A percentile compares a stretch with the other conserved stretches of the same genome.
These are phyloP conservation scores for Pleurostoma richardsiae DNA, from an alignment of 2,329 filamentous ascomycete species.

Conservation along the genomic window DNA sequence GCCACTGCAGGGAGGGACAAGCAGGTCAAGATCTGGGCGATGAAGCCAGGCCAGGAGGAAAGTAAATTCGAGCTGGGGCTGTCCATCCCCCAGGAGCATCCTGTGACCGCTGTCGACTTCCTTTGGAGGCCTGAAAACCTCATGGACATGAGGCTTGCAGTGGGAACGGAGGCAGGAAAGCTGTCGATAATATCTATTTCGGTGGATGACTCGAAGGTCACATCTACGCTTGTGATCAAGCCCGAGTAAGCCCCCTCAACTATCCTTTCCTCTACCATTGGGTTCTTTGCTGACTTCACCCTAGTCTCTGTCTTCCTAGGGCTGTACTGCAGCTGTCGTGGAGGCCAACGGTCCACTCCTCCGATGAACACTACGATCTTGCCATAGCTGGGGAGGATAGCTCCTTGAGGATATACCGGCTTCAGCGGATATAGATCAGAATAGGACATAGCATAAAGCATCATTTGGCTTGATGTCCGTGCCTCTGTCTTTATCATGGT, in stretches of 20 bases:
- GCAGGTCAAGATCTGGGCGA: constrained; percentile 66
- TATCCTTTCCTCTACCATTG: background rate
- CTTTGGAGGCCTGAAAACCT: constrained; percentile 27
- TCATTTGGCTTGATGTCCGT: too few species aligned
- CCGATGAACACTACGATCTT: constrained; percentile 21
- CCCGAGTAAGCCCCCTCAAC: constrained; percentile 30
- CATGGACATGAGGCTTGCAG: constrained; percentile 38
- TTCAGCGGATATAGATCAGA: constrained; percentile 21
- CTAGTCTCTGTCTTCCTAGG: constrained; percentile 54
- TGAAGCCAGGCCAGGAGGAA: constrained; percentile 20
- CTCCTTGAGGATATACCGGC: constrained; percentile 52
- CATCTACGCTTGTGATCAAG: constrained; percentile 25
- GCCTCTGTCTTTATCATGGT: too few species aligned
- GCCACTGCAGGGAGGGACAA: constrained; percentile 91
- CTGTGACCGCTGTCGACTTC: constrained; percentile 71
- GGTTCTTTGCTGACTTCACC: background rate
- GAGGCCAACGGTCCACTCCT: constrained; percentile 41
- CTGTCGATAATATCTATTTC: constrained; percentile 38
- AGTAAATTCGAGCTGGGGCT: constrained; percentile 45
- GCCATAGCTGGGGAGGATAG: constrained; percentile 57
- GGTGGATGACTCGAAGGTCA: constrained; percentile 28
- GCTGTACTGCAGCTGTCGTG: constrained; percentile 65
- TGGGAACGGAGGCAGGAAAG: constrained; percentile 52
- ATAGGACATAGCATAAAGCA: too few species aligned
- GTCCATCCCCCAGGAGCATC: constrained; percentile 47